Base-by-base conservation (phyloP, 768 basidiomycete species). In the Goffeauzyma gilvescens region DNA sequence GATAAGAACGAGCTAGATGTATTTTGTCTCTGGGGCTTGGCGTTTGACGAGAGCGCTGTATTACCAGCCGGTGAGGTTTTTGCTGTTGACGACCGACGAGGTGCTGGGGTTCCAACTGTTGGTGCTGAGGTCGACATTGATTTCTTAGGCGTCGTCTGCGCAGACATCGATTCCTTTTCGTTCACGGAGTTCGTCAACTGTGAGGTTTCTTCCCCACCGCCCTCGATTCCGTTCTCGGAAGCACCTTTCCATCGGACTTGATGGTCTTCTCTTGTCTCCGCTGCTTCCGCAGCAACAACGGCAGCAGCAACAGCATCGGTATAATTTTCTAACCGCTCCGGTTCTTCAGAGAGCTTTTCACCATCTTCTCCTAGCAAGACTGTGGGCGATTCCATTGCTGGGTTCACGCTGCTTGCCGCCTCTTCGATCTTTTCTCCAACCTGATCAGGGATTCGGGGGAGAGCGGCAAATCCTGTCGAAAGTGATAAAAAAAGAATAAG, bases 381-480 rank as follows among this genome's bases (percentile, higher is more conserved):
- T 12, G n/a, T 4, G 10, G 15, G 28, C 28, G 15, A 15, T 30
- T 9, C 28, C 28, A 30, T 9, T 30, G 15, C 28, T 15, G 15
- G 28, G 10, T 9, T 15, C 28, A 30, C 10, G 23, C 23, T 38
- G 5, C 27, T 26, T 5, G 27, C 13, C 37, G 23, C 37, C 27
- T 25, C 37, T 12, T 25, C 37, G 7, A 38, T 14, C 14, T 38
- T 25, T n/a, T 38, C 22, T 10, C 9, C 37, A 25, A 38, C 27
- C 37, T 24, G 27, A 15, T 13, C 42, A 3, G 42, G 42, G 3
- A 44, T 24, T 6, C 37, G 24, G 17, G 42, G 42, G 3, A 44
- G 35, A 25, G 42, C 42, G 13, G 42, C 42, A 21, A 44, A 44
- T 8, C 42, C 42, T 44, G 10, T 18, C n/a, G 25, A 33, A 14